Conservation (phyloP, 2,329 filamentous ascomycete species). For the Amauroascus niger region DNA sequence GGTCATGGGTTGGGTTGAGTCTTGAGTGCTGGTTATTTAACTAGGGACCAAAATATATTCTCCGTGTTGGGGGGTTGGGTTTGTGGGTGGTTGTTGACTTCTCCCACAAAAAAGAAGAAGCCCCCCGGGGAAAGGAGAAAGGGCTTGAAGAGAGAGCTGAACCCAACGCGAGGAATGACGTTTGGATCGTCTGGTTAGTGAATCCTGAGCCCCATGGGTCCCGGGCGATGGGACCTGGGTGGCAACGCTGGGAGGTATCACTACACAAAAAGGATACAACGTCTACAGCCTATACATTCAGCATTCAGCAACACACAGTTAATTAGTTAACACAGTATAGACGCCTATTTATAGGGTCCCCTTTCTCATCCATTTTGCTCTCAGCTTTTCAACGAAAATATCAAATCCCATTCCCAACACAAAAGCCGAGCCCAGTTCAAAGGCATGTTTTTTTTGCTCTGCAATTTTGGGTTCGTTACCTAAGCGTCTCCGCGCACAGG, state of each 20-base stretch:
- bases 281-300: neutral
- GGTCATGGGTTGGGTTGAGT: conserved; percentile 7
- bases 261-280: neutral
- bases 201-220: conserved; percentile 7
- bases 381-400: too few relatives aligned
- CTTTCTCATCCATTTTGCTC: too few relatives aligned
- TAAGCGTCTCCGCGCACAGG: conserved; percentile 1
- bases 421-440: conserved; percentile 10
- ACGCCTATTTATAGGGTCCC: too few relatives aligned
- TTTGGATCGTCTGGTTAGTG: conserved; percentile 8
- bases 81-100: too few relatives aligned
- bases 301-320: too few relatives aligned
- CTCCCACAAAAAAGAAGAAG: too few relatives aligned
- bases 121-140: neutral
- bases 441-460: conserved; percentile 2
- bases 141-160: too few relatives aligned
- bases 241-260: neutral
- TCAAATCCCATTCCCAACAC: too few relatives aligned
- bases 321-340: too few relatives aligned
- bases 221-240: conserved; percentile 3
- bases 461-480: conserved; percentile 4
- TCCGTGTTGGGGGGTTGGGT: neutral
- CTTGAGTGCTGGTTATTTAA: too few relatives aligned
- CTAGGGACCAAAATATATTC: neutral
- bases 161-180: neutral